Base-by-base conservation (phyloP, 2,329 filamentous ascomycete genomes). In the Trichophaea hybrida region DNA sequence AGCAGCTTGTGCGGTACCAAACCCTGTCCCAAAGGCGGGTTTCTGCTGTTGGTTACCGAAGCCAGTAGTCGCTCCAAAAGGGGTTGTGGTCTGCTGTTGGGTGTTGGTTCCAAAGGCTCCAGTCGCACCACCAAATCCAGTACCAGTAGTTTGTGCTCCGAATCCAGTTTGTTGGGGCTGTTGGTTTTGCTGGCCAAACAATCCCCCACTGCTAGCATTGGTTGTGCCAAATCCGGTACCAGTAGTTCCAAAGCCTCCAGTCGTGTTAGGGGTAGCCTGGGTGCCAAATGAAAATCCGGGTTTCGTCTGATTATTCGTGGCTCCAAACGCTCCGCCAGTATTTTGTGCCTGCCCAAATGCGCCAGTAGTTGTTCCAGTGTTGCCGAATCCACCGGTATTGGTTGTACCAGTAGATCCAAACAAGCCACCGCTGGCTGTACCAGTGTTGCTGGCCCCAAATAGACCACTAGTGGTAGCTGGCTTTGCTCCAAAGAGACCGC, bases 361-460 rank as follows among this genome's bases (percentile, higher is more conserved):
- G 17, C 38, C 38, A 10, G 38, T 43, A 1, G 38, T 43, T 15
- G 10, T 49, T 12, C 44, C 50, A 17, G 37, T 46, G 44, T 4
- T 44, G 1, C 53, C 53, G n/a, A 55, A 55, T 4, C 24, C 53
- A 55, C 38, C 38, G n/a, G 43, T 32, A 52, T 34, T 37, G 17
- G 49, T 35, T 12, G 40, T 17, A 46, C 55, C 48, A 13, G 61
- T 38, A 1, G 51, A 44, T 10, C 58, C 34, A 64, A 87, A 86
- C 2, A 85, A 68, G 44, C 80, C 72, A 48, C 73, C 73, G 5
- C 76, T 74, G 12, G 74, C 67, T 34, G 73, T 66, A 54, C 76
- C 68, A 75, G 75, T 38, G 68, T 69, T 61, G 57, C 69, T 68
- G 46, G 69, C 69, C 12, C 77, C 76, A 63, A 83, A 82, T 5